Percentiles rank a stretch among this genome's conserved stretches.
phyloP scores from a whole-genome alignment of 305 asterid species.

The Fraxinus paxiana region DNA sequence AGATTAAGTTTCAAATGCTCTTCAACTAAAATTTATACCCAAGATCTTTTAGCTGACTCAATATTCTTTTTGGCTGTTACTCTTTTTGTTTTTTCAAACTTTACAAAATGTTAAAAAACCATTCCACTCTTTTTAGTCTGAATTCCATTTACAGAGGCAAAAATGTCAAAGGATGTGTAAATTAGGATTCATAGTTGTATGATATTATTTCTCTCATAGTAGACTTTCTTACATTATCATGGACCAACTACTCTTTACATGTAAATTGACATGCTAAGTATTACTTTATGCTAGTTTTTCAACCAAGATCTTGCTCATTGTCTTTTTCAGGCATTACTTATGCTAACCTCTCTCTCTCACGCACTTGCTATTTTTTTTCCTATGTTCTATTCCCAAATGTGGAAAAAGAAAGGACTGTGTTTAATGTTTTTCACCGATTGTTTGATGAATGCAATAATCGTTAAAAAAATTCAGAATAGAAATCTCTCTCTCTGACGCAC shows the following conservation, averaged over 20 bases:
- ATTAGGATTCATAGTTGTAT: neutral
- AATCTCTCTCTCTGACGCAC: neutral
- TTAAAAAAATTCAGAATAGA: neutral
- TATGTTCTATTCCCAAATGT: neutral
- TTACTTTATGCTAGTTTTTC: neutral
- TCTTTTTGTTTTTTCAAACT: neutral
- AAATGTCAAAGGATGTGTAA: neutral
- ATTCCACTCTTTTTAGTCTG: neutral
- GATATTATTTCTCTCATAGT: neutral
- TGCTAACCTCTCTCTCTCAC: neutral
- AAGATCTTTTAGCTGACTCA: neutral
- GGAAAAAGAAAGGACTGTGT: neutral
- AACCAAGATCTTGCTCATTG: neutral
- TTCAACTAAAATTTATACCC: neutral
- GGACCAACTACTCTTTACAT: neutral
- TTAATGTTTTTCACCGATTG: neutral
- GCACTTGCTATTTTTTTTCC: neutral
- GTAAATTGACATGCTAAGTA: neutral
- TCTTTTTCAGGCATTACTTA: neutral
- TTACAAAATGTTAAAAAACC: neutral
- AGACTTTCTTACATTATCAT: neutral
- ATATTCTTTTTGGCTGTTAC: neutral
- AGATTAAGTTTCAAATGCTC: neutral
- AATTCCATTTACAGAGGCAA: neutral
- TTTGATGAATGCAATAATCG: neutral